A percentile compares a stretch with the other conserved stretches of the same genome.
These are phyloP conservation scores for Trifolium subterraneum DNA, from an alignment of 306 rosid species.

Conservation along the genomic window DNA sequence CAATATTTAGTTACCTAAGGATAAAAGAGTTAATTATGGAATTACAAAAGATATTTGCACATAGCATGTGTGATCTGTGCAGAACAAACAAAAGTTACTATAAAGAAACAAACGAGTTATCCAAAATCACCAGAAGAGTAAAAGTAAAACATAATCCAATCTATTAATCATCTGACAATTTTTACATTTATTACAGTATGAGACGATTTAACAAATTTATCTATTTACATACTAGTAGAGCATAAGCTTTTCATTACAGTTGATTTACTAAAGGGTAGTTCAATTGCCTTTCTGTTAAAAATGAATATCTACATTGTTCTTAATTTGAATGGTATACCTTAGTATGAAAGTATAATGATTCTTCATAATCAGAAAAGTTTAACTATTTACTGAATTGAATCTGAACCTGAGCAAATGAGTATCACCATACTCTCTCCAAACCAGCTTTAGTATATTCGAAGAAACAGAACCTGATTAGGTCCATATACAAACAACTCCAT, in stretches of 20 bases:
- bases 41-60: background rate
- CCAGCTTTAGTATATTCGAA: slow-evolving; percentile 22
- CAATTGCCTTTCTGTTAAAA: slow-evolving; percentile 12
- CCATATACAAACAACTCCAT: slow-evolving; percentile 86
- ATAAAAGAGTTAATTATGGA: background rate
- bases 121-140: background rate
- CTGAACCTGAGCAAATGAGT: slow-evolving; percentile 9
- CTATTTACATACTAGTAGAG: background rate
- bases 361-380: slow-evolving; percentile 5
- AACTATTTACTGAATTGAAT: background rate
- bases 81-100: slow-evolving; percentile 2
- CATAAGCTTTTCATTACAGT: background rate
- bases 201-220: slow-evolving; percentile 12
- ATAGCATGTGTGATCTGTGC: background rate
- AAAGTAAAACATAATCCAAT: background rate
- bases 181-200: slow-evolving; percentile 17
- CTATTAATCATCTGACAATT: background rate
- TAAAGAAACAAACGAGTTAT: background rate
- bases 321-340: slow-evolving; percentile 23
- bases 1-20: background rate
- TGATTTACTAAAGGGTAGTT: background rate
- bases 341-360: slow-evolving; percentile 7
- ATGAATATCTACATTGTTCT: slow-evolving; percentile 29
- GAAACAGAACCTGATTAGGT: slow-evolving; percentile 41
- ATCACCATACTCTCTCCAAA: background rate